A percentile compares a stretch with the other conserved stretches of the same genome.
Conservation (phyloP, 2,329 filamentous ascomycete species). For the Pseudocercospora ulei region DNA sequence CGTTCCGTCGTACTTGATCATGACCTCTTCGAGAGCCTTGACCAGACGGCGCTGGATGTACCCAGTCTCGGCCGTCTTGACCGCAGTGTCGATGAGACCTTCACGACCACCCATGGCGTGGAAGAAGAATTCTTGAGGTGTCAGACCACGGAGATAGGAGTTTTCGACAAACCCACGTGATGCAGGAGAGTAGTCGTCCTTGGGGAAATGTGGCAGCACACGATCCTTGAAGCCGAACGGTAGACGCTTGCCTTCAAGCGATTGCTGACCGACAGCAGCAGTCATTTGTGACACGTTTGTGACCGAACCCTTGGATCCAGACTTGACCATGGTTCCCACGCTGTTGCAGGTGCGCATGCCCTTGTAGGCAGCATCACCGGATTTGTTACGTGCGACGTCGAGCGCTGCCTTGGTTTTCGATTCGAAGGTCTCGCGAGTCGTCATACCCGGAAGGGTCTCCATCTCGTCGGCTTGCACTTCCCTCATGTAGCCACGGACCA, state of each 20-base stretch:
- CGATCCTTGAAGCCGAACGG: slow-evolving; percentile 98
- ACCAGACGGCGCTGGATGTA: slow-evolving; percentile 98
- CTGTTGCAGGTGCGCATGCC: slow-evolving; percentile 95
- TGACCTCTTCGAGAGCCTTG: slow-evolving; percentile 95
- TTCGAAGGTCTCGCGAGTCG: slow-evolving; percentile 94
- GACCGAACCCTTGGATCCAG: slow-evolving; percentile 94
- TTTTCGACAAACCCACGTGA: slow-evolving; percentile 97
- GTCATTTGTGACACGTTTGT: slow-evolving; percentile 99
- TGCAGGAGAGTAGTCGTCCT: slow-evolving; percentile 96
- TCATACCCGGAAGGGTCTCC: slow-evolving; percentile 95
- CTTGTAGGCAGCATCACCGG: slow-evolving; percentile 83
- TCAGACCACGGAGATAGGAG: slow-evolving; percentile 90
- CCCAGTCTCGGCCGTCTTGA: slow-evolving; percentile 98
- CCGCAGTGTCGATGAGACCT: slow-evolving; percentile 97
- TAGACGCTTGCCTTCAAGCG: slow-evolving; percentile 96
- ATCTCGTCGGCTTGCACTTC: slow-evolving; percentile 76
- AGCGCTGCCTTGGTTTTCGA: slow-evolving; percentile 89
- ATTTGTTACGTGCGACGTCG: slow-evolving; percentile 91
- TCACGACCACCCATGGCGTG: slow-evolving; percentile 99
- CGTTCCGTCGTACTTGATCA: slow-evolving; percentile 94
- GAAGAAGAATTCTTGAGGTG: slow-evolving; percentile 96
- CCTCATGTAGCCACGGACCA: slow-evolving; percentile 65
- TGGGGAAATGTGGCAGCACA: slow-evolving; percentile 93
- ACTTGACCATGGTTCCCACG: slow-evolving; percentile 88
- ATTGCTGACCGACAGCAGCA: slow-evolving; percentile 92